Base-by-base conservation (phyloP, 148 eudicot genomes). In the Mesembryanthemum crystallinum region DNA sequence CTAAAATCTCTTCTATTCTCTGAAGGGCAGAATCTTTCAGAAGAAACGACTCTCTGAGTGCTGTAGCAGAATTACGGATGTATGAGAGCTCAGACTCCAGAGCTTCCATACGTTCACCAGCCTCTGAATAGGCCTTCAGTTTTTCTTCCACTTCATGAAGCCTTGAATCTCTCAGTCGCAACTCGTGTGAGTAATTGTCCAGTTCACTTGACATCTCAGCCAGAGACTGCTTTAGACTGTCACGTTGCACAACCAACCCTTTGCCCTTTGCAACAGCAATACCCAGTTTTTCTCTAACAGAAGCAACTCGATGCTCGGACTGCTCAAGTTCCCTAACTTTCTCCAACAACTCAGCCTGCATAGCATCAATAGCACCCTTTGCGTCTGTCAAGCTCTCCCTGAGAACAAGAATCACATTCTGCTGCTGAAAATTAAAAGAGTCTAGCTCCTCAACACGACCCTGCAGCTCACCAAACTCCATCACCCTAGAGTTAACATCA, bases 91-190 rank as follows among this genome's bases (percentile, higher is more conserved):
- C 99, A 69, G 99, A 92, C 85, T 96, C 98, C 75, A 96, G 80
- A 81, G 98, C 98, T 86, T 96, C 99, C 97, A 92, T 85, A 76
- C 99, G 94, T 78, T 95, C 99, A 79, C 97, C 99, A 8, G 97
- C 97, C 85, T 96, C 99, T 23, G 89, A 89, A 85, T 96, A 92
- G 67, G 82, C 75, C 87, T 91, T 91, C n/a, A 92, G 79, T 84
- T 88, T 92, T 82, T 87, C 83, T 82, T 92, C 98, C 30, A 89
- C 84, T 73, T 92, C 97, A 77, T 80, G 84, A 82, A 92, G 79
- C 85, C 87, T 92, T 42, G 91, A 79, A 73, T 92, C 93, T 84
- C 89, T 92, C 75, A 83, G 74, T 80, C 82, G 89, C 67, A 86
- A 77, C 82, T 96, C 98, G 82, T 92, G 89, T n/a, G 81, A 84